Evolutionary conservation across 2,329 filamentous ascomycete species (phyloP), one percentile per base, ranked within the genome.

Genomic region (Alternaria sp.): DNA sequence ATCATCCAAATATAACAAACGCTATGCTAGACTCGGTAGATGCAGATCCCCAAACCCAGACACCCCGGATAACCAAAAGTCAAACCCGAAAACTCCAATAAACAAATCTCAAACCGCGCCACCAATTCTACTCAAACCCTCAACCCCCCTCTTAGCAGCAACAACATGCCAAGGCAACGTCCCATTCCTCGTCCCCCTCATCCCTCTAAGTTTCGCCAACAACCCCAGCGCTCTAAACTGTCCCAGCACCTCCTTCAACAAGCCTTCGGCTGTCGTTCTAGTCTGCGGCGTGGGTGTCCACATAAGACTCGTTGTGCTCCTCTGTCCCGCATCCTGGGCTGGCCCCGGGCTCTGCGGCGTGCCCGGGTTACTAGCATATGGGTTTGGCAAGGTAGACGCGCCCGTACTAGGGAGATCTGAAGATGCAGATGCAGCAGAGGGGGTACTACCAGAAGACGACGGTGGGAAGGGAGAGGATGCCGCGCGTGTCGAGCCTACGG

Each of bases 101-200:
- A 6, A 44, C 30, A 38, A 16, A 5, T 5, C 14, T 5, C 4
- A 32, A 43, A 41, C 18, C 53, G 55, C 9, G 30, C 57, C 16
- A 50, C 49, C 16, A 69, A 60, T 67, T 48, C 44, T 66, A 30
- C 69, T 71, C 73, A 94, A 77, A 20, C 85, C 89, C 74, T 86
- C 83, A 4, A 89, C 88, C 2, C 86, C 90, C 78, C 90, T 90
- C 77, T 90, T 85, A 3, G 89, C 91, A 18, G 87, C 89, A 12
- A 88, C 89, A 61, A 94, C 81, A 82, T 94, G 92, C 90, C 92
- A 92, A 18, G 92, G 92, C 69, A 91, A 81, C n/a, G 88, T 84
- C 16, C 80, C 80, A 71, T 89, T 87, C 50, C 80, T 83, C 55
- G 62, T 87, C 82, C 62, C 83, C 78, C 70, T 87, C 85, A 71